Base-by-base conservation (phyloP, 2,329 filamentous ascomycete genomes). In the Fusarium lyarnte region DNA sequence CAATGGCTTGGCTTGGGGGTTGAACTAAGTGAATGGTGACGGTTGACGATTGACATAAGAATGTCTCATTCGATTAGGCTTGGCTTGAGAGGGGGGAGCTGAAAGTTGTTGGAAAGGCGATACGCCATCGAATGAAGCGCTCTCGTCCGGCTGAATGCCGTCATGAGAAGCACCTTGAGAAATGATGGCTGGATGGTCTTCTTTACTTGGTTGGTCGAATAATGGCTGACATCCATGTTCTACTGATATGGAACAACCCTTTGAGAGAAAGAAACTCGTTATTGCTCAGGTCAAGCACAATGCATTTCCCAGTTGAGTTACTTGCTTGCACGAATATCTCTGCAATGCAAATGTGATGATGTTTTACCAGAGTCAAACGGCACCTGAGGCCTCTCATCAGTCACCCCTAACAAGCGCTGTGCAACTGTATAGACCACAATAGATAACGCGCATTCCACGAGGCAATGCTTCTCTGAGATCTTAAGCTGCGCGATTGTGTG, bases 121-220 rank as follows among this genome's bases (percentile, higher is more conserved):
- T 41, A 52, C 47, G 55, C 33, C 43, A 46, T 57, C 58, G 54
- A 71, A 65, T 66, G 36, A n/a, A 57, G 31, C 36, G n/a, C 47
- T 51, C 45, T 60, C 31, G 39, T 42, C 27, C 38, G 21, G 35
- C 47, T 47, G 55, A 25, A 72, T 72, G 69, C 63, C 63, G 69
- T 64, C 58, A 72, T 72, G 49, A 52, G 47, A 23, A 54, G 27
- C 45, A 52, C 43, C 31, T 27, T 51, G 35, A 73, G 70, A 73
- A 72, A 72, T 73, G 69, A 72, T 73, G 69, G 69, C 70, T 72
- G 59, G 66, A 35, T 52, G 41, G 63, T 47, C 70, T 69, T 21
- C 16, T 31, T 51, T 41, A 49, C 41, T 36, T 61, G 55, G 69
- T 64, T 72, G 58, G 63, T 41, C 27, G 41, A 39, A 49, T 69